phyloP scores from a whole-genome alignment of 2,329 filamentous ascomycete species.

The Stylonectria norvegica region DNA sequence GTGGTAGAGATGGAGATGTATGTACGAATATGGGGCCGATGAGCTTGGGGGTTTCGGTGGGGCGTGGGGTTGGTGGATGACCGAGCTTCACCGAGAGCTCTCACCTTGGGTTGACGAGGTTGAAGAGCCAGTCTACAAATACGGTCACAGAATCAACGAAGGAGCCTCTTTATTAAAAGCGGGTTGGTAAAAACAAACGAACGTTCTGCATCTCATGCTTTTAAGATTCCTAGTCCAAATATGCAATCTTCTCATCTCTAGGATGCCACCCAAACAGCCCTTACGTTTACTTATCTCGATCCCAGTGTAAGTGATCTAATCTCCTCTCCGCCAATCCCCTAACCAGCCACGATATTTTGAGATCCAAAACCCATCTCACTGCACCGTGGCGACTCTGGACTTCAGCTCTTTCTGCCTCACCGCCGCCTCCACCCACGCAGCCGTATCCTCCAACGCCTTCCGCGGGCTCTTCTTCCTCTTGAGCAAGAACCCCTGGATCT shows the following conservation, averaged over 20 bases:
- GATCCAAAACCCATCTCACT: constrained; percentile 35
- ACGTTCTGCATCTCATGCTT: no score
- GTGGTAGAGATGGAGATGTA: background rate
- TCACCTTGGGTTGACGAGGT: constrained; percentile 13
- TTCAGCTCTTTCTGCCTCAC: constrained; percentile 48
- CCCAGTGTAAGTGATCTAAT: no score
- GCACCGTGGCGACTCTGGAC: constrained; percentile 47
- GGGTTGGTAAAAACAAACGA: background rate
- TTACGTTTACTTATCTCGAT: no score
- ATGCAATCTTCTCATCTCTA: no score
- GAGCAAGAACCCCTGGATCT: constrained; percentile 63
- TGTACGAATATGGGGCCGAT: constrained; percentile 8
- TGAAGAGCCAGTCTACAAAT: no score
- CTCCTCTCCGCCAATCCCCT: no score
- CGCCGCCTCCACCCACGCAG: constrained; percentile 51
- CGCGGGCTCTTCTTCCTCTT: constrained; percentile 58
- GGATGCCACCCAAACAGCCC: no score
- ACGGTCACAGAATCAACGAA: no score
- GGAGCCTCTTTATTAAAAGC: background rate
- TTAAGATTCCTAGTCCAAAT: no score
- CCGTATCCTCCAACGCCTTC: constrained; percentile 51
- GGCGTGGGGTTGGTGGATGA: constrained; percentile 21
- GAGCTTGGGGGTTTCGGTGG: constrained; percentile 12
- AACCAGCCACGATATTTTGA: no score
- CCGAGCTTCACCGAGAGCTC: constrained; percentile 20